Base-by-base conservation (phyloP, 805 yeast species). In the Tetrapisispora nanseiensis region DNA sequence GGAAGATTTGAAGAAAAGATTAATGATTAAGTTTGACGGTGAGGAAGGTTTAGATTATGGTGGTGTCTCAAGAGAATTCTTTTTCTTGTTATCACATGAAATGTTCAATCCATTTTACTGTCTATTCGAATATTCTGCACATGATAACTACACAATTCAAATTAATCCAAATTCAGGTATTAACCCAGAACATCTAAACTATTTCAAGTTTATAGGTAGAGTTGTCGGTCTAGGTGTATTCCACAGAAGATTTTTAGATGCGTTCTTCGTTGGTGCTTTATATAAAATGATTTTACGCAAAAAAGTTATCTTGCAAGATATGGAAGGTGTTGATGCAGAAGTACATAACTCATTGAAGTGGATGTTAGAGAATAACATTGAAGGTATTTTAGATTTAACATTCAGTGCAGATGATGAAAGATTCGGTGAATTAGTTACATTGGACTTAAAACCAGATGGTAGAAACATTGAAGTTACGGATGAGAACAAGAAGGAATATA, bases 31-130 rank as follows among this genome's bases (percentile, higher is more conserved):
- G 63, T 92, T 92, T 58, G 98, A 92, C 55, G 98, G 98, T 47
- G 99, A 92, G 70, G 99, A 92, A 71, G 99, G 98, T 65, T 76
- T 92, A 56, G 99, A 92, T 71, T 92, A 92, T 62, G 99, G 99
- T 74, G 99, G 99, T 62, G 97, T 92, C 48, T 86, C 97, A 24
- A 77, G 99, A 70, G 99, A 92, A 66, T 92, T 86, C 65, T 92
- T 92, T 81, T 92, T 89, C 69, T 73, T 89, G 61, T 72, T 92
- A 51, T 89, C 97, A 3, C 98, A 92, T 62, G 97, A 92, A 66
- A 92, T 92, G 96, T 92, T 92, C 66, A 89, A 92, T 62, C 99
- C 99, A 48, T 86, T 89, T 65, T 92, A 92, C 65, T 90, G 99
- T 68, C 70, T 92, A 57, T 92, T 92, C 63, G 97, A 92, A 67